Percentiles rank a stretch among this genome's conserved stretches.
Conservation (phyloP, 768 basidiomycete genomes). For the Rhodocollybia butyracea region DNA sequence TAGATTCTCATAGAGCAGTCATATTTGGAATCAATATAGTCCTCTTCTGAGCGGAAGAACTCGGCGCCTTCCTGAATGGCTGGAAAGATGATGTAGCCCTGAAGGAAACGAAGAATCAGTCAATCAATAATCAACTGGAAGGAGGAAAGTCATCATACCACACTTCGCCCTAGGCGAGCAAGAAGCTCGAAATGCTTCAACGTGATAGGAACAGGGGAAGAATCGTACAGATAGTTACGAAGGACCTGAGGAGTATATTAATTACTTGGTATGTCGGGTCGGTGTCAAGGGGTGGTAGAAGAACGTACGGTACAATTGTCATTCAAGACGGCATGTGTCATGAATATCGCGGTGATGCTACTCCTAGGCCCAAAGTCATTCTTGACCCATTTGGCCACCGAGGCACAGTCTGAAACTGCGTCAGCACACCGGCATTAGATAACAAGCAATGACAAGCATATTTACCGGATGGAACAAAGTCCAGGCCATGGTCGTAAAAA, state of each 20-base stretch:
- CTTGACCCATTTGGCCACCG: conserved; percentile 61
- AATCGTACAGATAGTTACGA: conserved; percentile 37
- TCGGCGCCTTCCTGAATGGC: conserved; percentile 64
- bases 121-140: background rate
- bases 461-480: conserved; percentile 60
- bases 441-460: conserved; percentile 10
- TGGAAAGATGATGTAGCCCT: conserved; percentile 55
- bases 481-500: conserved; percentile 34
- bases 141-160: conserved; percentile 39
- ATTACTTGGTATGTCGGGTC: background rate
- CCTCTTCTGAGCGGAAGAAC: conserved; percentile 68
- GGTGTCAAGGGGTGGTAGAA: conserved; percentile 1
- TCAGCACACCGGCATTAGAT: background rate
- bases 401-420: conserved; percentile 42
- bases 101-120: background rate
- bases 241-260: conserved; percentile 43
- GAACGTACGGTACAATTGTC: conserved; percentile 43
- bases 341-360: conserved; percentile 59
- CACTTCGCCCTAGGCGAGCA: conserved; percentile 58
- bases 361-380: conserved; percentile 53
- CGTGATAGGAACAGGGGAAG: conserved; percentile 60
- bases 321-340: conserved; percentile 74
- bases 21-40: conserved; percentile 47
- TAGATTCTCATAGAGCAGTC: background rate
- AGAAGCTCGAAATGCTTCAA: conserved; percentile 76